These are phyloP conservation scores for Trypanosoma lewisi DNA, from an alignment of 208 protist species.

Conservation along the genomic window DNA sequence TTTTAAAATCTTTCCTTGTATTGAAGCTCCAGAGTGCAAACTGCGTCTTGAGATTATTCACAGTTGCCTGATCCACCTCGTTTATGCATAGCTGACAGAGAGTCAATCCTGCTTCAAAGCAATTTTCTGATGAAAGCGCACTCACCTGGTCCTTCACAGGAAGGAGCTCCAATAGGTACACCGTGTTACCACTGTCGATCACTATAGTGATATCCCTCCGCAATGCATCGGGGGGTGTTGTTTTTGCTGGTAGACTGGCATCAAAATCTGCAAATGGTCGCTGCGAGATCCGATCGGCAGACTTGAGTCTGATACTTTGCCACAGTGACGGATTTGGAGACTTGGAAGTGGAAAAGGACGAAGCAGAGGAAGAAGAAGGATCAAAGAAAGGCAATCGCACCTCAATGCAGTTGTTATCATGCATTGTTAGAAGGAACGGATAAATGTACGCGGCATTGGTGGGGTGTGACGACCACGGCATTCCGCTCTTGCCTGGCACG, in stretches of 20 bases:
- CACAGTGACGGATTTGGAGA: constrained; percentile 16
- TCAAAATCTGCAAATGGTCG: constrained; percentile 55
- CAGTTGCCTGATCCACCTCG: constrained; percentile 33
- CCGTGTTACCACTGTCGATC: constrained; percentile 22
- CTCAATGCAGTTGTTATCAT: constrained; percentile 38
- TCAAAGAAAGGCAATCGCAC: constrained; percentile 60
- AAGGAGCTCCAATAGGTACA: constrained; percentile 37
- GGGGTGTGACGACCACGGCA: constrained; percentile 23
- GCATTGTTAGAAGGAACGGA: constrained; percentile 53
- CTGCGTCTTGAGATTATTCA: constrained; percentile 30
- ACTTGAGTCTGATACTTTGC: constrained; percentile 20
- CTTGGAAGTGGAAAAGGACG: constrained; percentile 24
- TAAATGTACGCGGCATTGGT: constrained; percentile 37
- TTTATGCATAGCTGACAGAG: constrained; percentile 62
- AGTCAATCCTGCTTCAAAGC: constrained; percentile 40
- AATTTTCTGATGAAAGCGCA: constrained; percentile 23
- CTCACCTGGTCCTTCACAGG: constrained; percentile 30
- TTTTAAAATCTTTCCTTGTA: constrained; percentile 26
- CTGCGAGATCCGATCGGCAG: constrained; percentile 34
- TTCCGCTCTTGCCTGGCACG: constrained; percentile 35
- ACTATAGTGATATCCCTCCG: constrained; percentile 36
- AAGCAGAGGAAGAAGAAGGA: too few species aligned
- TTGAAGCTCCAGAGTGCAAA: constrained; percentile 47
- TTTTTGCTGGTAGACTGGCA: constrained; percentile 28
- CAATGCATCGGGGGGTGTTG: constrained; percentile 18